Percentiles rank a stretch among this genome's conserved stretches.
Evolutionary conservation across 1,284 basidiomycete genomes (phyloP).

Genomic region (Microbotryomycetes sp.): DNA sequence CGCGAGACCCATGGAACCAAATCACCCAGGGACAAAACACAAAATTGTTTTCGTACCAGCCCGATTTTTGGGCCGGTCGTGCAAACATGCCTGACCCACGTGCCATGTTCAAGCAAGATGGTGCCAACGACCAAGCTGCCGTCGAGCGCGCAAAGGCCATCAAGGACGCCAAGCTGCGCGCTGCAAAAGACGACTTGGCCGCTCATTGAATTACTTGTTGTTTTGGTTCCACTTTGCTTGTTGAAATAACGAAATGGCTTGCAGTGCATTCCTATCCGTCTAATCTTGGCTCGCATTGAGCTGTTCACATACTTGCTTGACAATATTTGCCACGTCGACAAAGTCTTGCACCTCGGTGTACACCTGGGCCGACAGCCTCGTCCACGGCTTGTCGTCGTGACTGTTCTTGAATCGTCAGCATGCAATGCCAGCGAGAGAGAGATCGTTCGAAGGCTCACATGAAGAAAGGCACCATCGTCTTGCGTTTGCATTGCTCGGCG

Average conservation of each 20-base stretch:
- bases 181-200: not conserved
- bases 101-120: conserved; percentile 24
- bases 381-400: conserved; percentile 35
- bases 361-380: conserved; percentile 25
- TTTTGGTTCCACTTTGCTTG: not conserved
- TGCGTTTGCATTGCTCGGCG: not conserved
- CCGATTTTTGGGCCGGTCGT: conserved; percentile 35
- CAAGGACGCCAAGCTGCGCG: not conserved
- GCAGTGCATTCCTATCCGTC: not conserved
- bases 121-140: not conserved
- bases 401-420: conserved; percentile 31
- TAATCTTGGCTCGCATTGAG: conserved; percentile 4
- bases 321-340: conserved; percentile 35
- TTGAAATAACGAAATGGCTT: not conserved
- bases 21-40: conserved; percentile 36
- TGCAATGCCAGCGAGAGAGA: conserved; percentile 28
- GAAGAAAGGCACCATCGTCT: not conserved
- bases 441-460: conserved; percentile 11
- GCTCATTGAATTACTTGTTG: not conserved
- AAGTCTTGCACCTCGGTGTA: conserved; percentile 40
- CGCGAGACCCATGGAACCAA: conserved; percentile 36
- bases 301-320: conserved; percentile 35
- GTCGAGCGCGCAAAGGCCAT: not conserved
- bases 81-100: conserved; percentile 32
- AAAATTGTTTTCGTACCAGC: conserved; percentile 35